Evolutionary conservation across 192 early-diverging fungal species (phyloP), one percentile per base, ranked within the genome.

Genomic region (Allomyces javanicus): DNA sequence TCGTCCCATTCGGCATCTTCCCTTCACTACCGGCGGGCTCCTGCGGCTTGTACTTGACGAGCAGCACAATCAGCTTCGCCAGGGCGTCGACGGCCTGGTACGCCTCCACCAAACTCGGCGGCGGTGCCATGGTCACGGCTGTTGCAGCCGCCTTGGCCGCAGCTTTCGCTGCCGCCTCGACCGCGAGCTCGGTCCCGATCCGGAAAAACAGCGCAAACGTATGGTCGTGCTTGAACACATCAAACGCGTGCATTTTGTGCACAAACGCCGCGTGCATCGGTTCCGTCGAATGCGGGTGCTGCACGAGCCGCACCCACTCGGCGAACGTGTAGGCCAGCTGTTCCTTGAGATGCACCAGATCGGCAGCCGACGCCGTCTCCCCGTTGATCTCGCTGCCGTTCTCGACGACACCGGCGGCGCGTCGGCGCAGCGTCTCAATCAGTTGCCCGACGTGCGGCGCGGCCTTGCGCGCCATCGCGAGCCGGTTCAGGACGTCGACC

Each of bases 51-150:
- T 88, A 83, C 64, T 89, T 87, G 61, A 90, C 81, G 44, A 95
- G 71, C 17, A 87, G 78, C 7, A 97, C 85, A 21, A 93, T 85
- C 25, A 99, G 74, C 61, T 87, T 86, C 1, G 92, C 88, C 67
- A 96, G 90, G 7, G 96, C 94, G 72, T 99, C 94, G 3, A 95
- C 86, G 2, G 90, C 87, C 65, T 90, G 86, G 75, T 88, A 92
- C 7, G 82, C 77, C 33, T 40, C 33, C 33, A 40, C 33, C 33
- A 40, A 3, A 40, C 33, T 40, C 33, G 2, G 33, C 33, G 33
- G 33, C 33, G 33, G 7, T 7, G 33, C 3, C 33, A 40, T 40
- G 0, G 77, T 69, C 9, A 73, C 69, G 14, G 79, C 76, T 3
- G 67, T 55, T 14, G 72, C 27, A 26, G 71, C 66, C 22, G 73